These are phyloP conservation scores for Dioscorea dumetorum DNA, from an alignment of 106 monocot genomes.

Conservation along the genomic window DNA sequence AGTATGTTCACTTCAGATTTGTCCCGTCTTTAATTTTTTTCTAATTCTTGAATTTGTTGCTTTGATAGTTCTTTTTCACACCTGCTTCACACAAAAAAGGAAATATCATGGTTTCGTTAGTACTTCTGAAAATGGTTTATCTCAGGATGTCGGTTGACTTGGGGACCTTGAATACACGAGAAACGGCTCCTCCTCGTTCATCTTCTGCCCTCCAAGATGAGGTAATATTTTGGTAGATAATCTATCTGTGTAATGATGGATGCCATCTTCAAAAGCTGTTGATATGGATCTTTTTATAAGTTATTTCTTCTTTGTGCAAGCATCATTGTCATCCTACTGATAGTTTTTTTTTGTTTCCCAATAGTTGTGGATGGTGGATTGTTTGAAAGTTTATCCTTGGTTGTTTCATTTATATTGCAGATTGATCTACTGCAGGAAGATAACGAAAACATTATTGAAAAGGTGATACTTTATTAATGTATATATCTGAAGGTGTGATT, in stretches of 20 bases:
- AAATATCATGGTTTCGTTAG: neutral
- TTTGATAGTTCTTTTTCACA: neutral
- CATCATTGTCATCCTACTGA: neutral
- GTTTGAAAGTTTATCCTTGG: neutral
- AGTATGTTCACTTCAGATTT: too few species aligned
- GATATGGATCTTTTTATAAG: neutral
- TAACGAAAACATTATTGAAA: slow-evolving; percentile 44
- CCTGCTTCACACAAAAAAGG: too few species aligned
- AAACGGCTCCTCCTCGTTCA: slow-evolving; percentile 4
- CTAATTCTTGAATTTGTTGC: neutral
- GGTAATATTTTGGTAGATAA: slow-evolving; percentile 21
- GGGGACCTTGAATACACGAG: slow-evolving; percentile 29
- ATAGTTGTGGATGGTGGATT: neutral
- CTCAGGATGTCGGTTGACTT: slow-evolving; percentile 57
- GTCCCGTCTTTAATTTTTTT: too few species aligned
- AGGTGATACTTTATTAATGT: slow-evolving; percentile 26
- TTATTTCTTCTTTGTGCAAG: neutral
- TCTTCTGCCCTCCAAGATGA: slow-evolving; percentile 59
- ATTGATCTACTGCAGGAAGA: slow-evolving; percentile 37
- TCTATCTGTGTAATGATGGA: too few species aligned
- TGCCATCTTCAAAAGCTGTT: too few species aligned
- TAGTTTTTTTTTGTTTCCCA: neutral
- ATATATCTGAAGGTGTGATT: neutral
- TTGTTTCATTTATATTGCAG: slow-evolving; percentile 24
- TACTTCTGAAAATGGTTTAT: neutral